Evolutionary conservation across 2,329 filamentous ascomycete species (phyloP).

Genomic region (Pseudogymnoascus sp.): DNA sequence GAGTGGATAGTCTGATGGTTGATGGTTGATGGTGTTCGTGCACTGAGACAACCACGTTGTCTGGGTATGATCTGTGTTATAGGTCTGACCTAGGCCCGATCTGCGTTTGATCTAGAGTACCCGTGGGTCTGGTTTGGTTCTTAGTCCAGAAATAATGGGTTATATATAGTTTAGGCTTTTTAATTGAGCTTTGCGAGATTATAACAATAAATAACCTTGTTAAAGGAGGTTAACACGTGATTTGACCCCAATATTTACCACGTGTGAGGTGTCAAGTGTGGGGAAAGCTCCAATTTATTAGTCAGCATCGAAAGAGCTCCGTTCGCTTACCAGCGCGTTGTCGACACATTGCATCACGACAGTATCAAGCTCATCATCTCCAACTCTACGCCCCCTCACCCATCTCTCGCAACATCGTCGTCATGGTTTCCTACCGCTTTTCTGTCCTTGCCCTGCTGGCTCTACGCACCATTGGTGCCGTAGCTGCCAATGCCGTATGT

Average conservation of each 20-base stretch:
- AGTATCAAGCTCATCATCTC: neutral
- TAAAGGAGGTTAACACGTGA: neutral
- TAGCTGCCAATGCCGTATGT: constrained; percentile 55
- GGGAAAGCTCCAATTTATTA: neutral
- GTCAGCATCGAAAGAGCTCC: neutral
- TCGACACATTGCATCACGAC: constrained; percentile 1
- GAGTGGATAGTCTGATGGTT: neutral
- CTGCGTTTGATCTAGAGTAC: neutral
- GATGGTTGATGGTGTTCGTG: neutral
- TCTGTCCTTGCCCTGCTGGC: constrained; percentile 65
- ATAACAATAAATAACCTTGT: neutral
- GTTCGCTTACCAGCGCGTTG: neutral
- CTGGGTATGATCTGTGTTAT: neutral
- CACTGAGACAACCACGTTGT: neutral
- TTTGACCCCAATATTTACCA: neutral
- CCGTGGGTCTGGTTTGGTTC: neutral
- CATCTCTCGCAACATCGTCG: neutral
- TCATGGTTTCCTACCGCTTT: constrained; percentile 67
- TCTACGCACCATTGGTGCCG: constrained; percentile 56
- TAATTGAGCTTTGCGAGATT: neutral
- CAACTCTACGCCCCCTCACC: neutral
- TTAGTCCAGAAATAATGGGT: neutral
- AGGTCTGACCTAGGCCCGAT: neutral
- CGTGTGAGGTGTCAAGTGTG: neutral
- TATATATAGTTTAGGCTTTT: neutral